A percentile compares a stretch with the other conserved stretches of the same genome.
These are phyloP conservation scores for Rhinocladiella similis DNA, from an alignment of 2,329 filamentous ascomycete species.

Conservation along the genomic window DNA sequence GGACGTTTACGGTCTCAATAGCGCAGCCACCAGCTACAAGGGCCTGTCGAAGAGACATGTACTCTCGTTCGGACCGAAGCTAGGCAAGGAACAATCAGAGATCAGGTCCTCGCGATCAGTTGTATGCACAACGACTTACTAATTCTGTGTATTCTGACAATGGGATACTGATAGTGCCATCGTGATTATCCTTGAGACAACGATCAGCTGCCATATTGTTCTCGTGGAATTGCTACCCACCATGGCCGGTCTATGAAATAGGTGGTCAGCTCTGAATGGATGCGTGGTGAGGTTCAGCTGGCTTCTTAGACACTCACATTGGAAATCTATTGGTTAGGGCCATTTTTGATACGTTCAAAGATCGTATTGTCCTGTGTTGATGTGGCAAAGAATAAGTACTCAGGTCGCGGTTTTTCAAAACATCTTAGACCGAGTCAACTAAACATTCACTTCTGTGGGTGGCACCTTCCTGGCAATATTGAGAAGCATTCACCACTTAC, in stretches of 20 bases:
- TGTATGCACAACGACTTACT: slow-evolving; percentile 5
- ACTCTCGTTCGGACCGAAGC: slow-evolving; percentile 8
- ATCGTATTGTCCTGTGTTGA: neutral
- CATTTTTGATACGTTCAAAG: neutral
- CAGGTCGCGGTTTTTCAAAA: no score
- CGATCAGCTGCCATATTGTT: no score
- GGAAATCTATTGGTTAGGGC: neutral
- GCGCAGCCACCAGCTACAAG: slow-evolving; percentile 15
- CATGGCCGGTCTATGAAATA: no score
- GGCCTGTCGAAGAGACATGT: slow-evolving; percentile 17
- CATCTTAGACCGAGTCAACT: no score
- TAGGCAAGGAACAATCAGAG: neutral
- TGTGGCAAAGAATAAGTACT: no score
- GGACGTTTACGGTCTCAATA: slow-evolving; percentile 14
- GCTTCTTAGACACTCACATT: neutral
- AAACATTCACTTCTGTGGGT: no score
- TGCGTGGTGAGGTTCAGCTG: no score
- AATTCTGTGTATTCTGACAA: slow-evolving; percentile 8
- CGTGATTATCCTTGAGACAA: neutral
- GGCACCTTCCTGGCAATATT: no score
- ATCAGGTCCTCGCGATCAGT: neutral
- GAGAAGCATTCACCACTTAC: no score
- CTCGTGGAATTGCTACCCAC: neutral
- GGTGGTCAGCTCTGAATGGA: no score
- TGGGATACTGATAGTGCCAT: slow-evolving; percentile 11